phyloP scores from a whole-genome alignment of 2,329 filamentous ascomycete species.

The Xylariomycetidae sp. region DNA sequence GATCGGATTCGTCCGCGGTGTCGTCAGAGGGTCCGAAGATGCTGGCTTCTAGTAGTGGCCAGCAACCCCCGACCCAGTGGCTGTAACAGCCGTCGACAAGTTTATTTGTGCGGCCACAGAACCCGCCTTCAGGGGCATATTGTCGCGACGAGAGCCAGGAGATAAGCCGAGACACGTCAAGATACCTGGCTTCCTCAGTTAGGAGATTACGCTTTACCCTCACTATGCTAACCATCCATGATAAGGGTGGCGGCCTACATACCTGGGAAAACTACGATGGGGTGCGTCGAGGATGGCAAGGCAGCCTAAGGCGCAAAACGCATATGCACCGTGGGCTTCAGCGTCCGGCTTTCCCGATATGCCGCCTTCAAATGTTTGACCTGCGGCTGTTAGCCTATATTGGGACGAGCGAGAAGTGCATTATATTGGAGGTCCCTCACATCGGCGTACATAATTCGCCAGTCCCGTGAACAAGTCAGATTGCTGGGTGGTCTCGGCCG shows the following conservation, averaged over 20 bases:
- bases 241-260: slow-evolving; percentile 34
- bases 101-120: slow-evolving; percentile 93
- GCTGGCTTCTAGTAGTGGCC: slow-evolving; percentile 82
- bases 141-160: slow-evolving; percentile 89
- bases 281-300: slow-evolving; percentile 81
- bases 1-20: too few relatives aligned
- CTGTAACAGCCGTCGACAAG: slow-evolving; percentile 97
- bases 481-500: slow-evolving; percentile 58
- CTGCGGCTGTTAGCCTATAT: slow-evolving; percentile 36
- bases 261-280: slow-evolving; percentile 67
- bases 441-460: slow-evolving; percentile 73
- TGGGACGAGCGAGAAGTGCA: slow-evolving; percentile 7
- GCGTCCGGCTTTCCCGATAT: slow-evolving; percentile 80
- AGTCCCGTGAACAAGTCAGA: slow-evolving; percentile 67
- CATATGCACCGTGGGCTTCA: slow-evolving; percentile 95
- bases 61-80: slow-evolving; percentile 95
- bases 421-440: slow-evolving; percentile 46
- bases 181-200: slow-evolving; percentile 48
- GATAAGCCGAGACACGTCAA: slow-evolving; percentile 72
- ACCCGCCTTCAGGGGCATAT: slow-evolving; percentile 85
- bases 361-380: slow-evolving; percentile 92
- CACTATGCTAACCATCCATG: slow-evolving; percentile 30
- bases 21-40: too few relatives aligned
- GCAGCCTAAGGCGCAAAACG: slow-evolving; percentile 88
- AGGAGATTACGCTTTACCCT: slow-evolving; percentile 15